Evolutionary conservation across 257 asterid species (phyloP).

Genomic region (Jacaranda copaia): DNA sequence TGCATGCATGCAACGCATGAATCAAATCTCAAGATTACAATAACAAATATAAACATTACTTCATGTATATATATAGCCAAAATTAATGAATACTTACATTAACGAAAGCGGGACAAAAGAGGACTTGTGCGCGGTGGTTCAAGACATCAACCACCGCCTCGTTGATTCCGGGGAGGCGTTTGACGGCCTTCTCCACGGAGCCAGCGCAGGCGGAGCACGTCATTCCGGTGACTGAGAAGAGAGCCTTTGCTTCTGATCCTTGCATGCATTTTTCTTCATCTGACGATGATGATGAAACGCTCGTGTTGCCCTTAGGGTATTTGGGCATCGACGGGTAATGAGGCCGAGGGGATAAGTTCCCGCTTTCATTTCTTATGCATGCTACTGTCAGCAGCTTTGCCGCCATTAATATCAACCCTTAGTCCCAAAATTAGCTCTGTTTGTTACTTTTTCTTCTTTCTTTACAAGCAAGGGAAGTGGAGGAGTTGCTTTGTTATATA

Average conservation of each 20-base stretch:
- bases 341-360: conserved; percentile 41
- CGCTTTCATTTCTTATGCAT: conserved; percentile 39
- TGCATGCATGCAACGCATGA: neutral
- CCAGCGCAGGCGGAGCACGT: conserved; percentile 65
- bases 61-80: no score
- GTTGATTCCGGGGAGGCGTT: conserved; percentile 58
- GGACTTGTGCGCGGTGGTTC: conserved; percentile 56
- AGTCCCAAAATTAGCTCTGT: neutral
- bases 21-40: neutral
- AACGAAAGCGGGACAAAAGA: conserved; percentile 45
- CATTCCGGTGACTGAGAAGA: conserved; percentile 63
- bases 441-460: neutral
- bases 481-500: neutral
- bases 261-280: conserved; percentile 48
- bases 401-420: conserved; percentile 28
- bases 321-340: conserved; percentile 49
- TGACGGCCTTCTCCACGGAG: conserved; percentile 64
- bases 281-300: neutral
- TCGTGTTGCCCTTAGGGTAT: conserved; percentile 33
- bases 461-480: neutral
- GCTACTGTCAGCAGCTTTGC: conserved; percentile 35
- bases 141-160: conserved; percentile 56
- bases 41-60: no score
- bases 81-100: conserved; percentile 52
- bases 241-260: conserved; percentile 48